phyloP scores from a whole-genome alignment of 2,329 filamentous ascomycete species.

The Lasiodiplodia sp. region DNA sequence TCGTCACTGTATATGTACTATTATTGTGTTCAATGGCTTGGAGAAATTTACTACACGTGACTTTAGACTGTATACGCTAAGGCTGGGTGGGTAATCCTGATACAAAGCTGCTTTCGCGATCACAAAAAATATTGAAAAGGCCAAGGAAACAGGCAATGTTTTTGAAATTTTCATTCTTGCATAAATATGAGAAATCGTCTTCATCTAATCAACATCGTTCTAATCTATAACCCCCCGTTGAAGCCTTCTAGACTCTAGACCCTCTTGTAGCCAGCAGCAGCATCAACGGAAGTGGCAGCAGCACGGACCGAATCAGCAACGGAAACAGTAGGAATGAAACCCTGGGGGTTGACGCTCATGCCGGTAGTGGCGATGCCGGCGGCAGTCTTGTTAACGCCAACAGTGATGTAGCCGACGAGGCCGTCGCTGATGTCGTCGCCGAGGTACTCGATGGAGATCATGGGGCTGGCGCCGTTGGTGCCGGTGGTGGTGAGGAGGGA shows the following conservation, averaged over 20 bases:
- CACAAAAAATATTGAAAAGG: no score
- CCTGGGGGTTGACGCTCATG: slow-evolving; percentile 6
- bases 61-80: no score
- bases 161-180: no score
- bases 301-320: neutral
- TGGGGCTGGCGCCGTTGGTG: slow-evolving; percentile 55
- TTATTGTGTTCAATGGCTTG: no score
- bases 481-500: slow-evolving; percentile 57
- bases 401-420: slow-evolving; percentile 42
- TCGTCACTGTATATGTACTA: no score
- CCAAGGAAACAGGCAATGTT: no score
- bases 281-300: slow-evolving; percentile 12
- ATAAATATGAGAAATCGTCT: neutral
- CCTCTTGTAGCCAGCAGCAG: slow-evolving; percentile 11
- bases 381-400: slow-evolving; percentile 18
- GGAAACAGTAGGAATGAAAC: slow-evolving; percentile 14
- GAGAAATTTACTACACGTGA: no score
- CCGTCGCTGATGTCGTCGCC: slow-evolving; percentile 54
- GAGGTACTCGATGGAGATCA: slow-evolving; percentile 65
- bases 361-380: neutral
- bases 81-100: no score
- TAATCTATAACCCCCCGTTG: no score
- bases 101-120: no score
- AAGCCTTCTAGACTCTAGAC: neutral
- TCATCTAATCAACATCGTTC: no score